Base-by-base conservation (phyloP, 139 green algal genomes). In the Asterochloris erici region DNA sequence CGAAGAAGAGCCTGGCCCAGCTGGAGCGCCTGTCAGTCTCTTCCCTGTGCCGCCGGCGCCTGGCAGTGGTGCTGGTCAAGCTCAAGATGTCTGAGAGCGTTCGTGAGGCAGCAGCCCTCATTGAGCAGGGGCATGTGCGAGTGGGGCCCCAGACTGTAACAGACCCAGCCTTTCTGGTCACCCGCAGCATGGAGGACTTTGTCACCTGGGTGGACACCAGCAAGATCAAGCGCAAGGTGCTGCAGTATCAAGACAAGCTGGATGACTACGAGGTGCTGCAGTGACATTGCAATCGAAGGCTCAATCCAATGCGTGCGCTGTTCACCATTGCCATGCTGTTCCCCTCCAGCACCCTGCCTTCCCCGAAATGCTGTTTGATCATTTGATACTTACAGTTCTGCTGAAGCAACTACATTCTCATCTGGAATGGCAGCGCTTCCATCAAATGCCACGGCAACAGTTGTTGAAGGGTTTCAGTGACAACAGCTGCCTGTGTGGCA, bases 171-270 rank as follows among this genome's bases (percentile, higher is more conserved):
- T 98, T 93, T 83, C 89, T 95, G 73, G 95, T 99, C 16, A 98
- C 94, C 0, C 87, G 94, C 14, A 89, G 79, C 82, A 95, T 98
- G 91, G 97, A 99, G 89, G 97, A 99, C 90, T 99, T 98, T 87
- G 94, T 99, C 63, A 98, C 96, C 0, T 99, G 97, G 97, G 93
- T 97, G 68, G 96, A 99, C 88, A 98, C 95, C 12, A 92, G 78
- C 83, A 98, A 97, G 90, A 98, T 99, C 88, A 96, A 95, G 88
- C 90, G 95, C 78, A 99, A 99, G 91, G 94, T 99, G 60, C 70
- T 93, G 85, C 89, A 94, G 84, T 98, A 98, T 91, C 98, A 98
- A 83, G 96, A 99, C 89, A 90, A 92, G 84, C 87, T 99, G 81
- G 96, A 99, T 83, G 96, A 99, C 84, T 98, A 92, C 83, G 95